Conservation (phyloP, 2,329 filamentous ascomycete species). For the Diaporthe citrichinensis region DNA sequence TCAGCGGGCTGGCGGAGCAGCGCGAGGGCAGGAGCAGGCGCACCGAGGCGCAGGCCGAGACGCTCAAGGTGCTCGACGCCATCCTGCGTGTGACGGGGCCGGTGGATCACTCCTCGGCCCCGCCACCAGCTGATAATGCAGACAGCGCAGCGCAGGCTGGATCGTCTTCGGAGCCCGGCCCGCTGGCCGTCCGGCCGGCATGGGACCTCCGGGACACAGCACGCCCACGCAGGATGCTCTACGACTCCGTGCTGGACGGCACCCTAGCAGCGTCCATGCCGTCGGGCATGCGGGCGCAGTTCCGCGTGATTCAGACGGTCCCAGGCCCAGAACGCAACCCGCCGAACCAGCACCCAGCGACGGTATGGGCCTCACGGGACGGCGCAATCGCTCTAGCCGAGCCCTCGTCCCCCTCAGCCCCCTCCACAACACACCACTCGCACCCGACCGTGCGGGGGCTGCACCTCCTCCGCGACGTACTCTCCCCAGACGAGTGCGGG, state of each 20-base stretch:
- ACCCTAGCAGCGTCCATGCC: conserved; percentile 63
- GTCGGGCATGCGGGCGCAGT: conserved; percentile 41
- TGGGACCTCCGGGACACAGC: conserved; percentile 69
- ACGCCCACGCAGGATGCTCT: conserved; percentile 60
- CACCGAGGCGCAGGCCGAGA: conserved; percentile 64
- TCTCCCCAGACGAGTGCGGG: conserved; percentile 73
- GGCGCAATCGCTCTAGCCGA: conserved; percentile 67
- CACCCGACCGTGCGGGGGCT: conserved; percentile 76
- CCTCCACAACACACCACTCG: conserved; percentile 66
- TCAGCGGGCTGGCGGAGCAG: conserved; percentile 74
- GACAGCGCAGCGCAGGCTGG: no score
- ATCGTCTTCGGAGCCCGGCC: conserved; percentile 49
- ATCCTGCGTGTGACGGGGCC: conserved; percentile 75
- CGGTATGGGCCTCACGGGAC: conserved; percentile 73
- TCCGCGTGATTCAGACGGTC: conserved; percentile 74
- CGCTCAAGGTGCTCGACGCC: conserved; percentile 74
- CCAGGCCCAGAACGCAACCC: conserved; percentile 74
- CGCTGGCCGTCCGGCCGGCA: conserved; percentile 70
- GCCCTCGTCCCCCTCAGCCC: conserved; percentile 47
- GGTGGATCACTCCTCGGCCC: conserved; percentile 62
- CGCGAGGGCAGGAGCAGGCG: conserved; percentile 60
- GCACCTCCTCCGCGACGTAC: conserved; percentile 70
- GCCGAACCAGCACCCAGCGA: conserved; percentile 76
- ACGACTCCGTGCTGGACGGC: conserved; percentile 71
- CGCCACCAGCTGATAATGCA: conserved; percentile 33